Conservation (phyloP, 768 basidiomycete species). For the Leucocoprinus sp. region DNA sequence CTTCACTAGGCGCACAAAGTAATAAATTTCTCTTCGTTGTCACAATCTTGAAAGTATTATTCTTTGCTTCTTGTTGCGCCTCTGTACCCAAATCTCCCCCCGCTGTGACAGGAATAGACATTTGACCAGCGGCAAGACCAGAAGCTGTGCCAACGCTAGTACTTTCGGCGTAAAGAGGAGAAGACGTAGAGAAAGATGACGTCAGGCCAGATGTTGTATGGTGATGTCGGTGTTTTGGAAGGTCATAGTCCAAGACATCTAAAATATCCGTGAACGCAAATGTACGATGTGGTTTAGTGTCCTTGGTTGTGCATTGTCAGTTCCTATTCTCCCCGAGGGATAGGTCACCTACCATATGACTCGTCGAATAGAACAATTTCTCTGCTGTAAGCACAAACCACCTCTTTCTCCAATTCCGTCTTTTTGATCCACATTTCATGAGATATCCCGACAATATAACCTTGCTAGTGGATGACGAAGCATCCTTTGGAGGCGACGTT, state of each 20-base stretch:
- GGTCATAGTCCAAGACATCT: constrained; percentile 85
- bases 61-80: constrained; percentile 28
- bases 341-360: constrained; percentile 78
- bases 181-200: constrained; percentile 22
- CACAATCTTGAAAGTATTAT: constrained; percentile 83
- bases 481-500: constrained; percentile 34
- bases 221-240: constrained; percentile 45
- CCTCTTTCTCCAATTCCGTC: constrained; percentile 92
- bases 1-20: constrained; percentile 91
- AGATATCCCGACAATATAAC: constrained; percentile 83
- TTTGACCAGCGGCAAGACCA: not conserved
- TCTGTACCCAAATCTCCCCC: constrained; percentile 12
- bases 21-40: constrained; percentile 87
- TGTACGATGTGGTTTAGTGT: constrained; percentile 79
- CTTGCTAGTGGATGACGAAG: constrained; percentile 42
- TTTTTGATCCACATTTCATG: constrained; percentile 92
- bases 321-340: not conserved
- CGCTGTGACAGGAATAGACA: constrained; percentile 24
- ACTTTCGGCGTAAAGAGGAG: constrained; percentile 19
- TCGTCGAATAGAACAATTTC: constrained; percentile 79
- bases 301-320: constrained; percentile 37
- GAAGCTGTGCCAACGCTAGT: not conserved
- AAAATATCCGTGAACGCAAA: constrained; percentile 82
- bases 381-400: constrained; percentile 95
- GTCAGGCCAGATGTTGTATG: constrained; percentile 26